These are phyloP conservation scores for Rhodosporidiobolus sp. DNA, from an alignment of 768 basidiomycete genomes.

Conservation along the genomic window DNA sequence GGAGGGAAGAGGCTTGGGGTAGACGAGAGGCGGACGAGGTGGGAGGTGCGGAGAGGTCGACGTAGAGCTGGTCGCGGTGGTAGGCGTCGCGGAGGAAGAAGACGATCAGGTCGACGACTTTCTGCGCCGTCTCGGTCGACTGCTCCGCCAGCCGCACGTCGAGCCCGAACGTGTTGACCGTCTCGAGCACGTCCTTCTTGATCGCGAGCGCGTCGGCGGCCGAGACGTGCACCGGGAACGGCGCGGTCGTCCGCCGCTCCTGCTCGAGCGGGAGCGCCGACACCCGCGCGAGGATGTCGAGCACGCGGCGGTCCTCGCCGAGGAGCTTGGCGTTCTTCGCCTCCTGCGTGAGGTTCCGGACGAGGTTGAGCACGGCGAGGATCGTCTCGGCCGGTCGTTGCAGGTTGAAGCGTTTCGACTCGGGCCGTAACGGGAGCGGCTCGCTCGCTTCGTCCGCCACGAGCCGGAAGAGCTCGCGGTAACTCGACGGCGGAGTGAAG, in stretches of 20 bases:
- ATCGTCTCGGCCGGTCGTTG: conserved; percentile 56
- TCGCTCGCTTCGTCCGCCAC: conserved; percentile 30
- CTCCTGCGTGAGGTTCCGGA: conserved; percentile 79
- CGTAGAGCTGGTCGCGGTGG: conserved; percentile 45
- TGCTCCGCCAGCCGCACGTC: conserved; percentile 56
- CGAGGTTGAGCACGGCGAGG: conserved; percentile 68
- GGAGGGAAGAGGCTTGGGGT: conserved; percentile 57
- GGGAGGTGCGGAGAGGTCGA: conserved; percentile 29
- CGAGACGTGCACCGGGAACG: conserved; percentile 62
- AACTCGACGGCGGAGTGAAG: conserved; percentile 45
- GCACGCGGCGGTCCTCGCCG: conserved; percentile 61
- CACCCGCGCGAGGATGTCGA: conserved; percentile 64
- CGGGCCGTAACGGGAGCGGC: not conserved
- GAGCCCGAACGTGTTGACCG: conserved; percentile 63
- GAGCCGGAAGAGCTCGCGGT: conserved; percentile 27
- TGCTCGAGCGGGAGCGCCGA: conserved; percentile 33
- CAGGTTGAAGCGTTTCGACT: not conserved
- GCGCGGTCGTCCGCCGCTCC: conserved; percentile 28
- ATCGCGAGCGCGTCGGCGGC: conserved; percentile 67
- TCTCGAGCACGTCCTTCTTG: conserved; percentile 72
- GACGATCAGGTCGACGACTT: conserved; percentile 37
- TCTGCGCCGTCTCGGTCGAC: conserved; percentile 25
- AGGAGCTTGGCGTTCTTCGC: conserved; percentile 68
- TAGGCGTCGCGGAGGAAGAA: conserved; percentile 49
- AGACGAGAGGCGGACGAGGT: not conserved